Percentiles rank a stretch among this genome's conserved stretches.
Evolutionary conservation across 2,329 filamentous ascomycete genomes (phyloP).

Genomic region (Fusarium continuum): DNA sequence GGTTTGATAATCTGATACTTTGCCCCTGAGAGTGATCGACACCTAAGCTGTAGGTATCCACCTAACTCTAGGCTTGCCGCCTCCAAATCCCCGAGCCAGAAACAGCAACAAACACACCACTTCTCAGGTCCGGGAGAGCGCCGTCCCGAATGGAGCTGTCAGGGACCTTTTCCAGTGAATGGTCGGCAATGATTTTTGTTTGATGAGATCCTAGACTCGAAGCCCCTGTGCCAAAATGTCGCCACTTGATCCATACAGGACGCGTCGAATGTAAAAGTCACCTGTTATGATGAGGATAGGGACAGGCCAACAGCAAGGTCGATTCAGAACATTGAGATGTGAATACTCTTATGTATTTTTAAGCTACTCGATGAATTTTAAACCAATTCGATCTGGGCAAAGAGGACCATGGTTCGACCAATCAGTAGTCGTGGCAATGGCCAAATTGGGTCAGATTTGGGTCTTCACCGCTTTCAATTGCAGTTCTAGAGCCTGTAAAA

Average conservation of each 20-base stretch:
- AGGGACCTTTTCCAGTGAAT: conserved; percentile 2
- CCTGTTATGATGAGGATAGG: conserved; percentile 32
- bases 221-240: conserved; percentile 13
- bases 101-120: conserved; percentile 41
- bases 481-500: conserved; percentile 1
- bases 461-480: conserved; percentile 37
- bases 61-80: conserved; percentile 23
- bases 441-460: conserved; percentile 18
- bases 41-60: conserved; percentile 14
- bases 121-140: conserved; percentile 26
- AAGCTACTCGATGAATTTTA: conserved; percentile 11
- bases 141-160: conserved; percentile 23
- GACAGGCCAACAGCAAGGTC: conserved; percentile 28
- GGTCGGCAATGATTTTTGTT: conserved; percentile 17
- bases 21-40: conserved; percentile 17
- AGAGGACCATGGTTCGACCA: not conserved
- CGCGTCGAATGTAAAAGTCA: conserved; percentile 37
- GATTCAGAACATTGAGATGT: not conserved
- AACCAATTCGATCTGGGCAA: conserved; percentile 21
- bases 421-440: conserved; percentile 3
- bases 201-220: conserved; percentile 23
- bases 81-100: conserved; percentile 8
- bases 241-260: conserved; percentile 35
- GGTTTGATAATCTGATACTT: conserved; percentile 36
- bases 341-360: conserved; percentile 1